Evolutionary conservation across 176 grass and related monocot genomes (phyloP).

Genomic region (Oryza glaberrima): DNA sequence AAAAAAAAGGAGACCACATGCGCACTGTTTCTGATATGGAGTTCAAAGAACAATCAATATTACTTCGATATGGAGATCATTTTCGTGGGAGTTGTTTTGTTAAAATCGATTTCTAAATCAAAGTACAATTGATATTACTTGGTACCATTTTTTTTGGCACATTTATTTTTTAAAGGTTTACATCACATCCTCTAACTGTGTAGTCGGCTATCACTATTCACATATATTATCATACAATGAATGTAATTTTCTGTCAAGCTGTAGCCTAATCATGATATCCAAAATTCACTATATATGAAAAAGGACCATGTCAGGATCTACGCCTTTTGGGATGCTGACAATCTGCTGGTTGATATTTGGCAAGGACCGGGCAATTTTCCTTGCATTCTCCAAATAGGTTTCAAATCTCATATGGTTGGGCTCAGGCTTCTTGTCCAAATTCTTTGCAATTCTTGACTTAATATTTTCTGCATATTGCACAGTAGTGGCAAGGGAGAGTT

Average conservation of each 20-base stretch:
- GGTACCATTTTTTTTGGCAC: not conserved
- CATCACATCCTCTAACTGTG: not conserved
- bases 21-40: slow-evolving; percentile 1
- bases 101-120: not conserved
- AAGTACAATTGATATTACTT: not conserved
- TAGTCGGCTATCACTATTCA: not conserved
- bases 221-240: not conserved
- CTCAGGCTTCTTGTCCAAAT: not conserved
- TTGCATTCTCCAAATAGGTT: slow-evolving; percentile 57
- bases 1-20: not conserved
- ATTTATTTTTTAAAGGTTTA: not conserved
- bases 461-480: not conserved
- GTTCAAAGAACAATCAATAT: not conserved
- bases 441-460: slow-evolving; percentile 3
- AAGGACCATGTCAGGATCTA: slow-evolving; percentile 55
- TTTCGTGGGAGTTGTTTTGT: too few species aligned
- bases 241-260: not conserved
- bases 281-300: slow-evolving; percentile 53
- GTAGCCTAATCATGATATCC: slow-evolving; percentile 1
- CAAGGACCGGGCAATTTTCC: slow-evolving; percentile 52
- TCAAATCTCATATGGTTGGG: slow-evolving; percentile 28
- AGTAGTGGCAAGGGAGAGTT: slow-evolving; percentile 13
- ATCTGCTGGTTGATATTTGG: slow-evolving; percentile 31
- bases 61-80: not conserved
- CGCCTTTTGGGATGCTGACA: slow-evolving; percentile 44